Conservation (phyloP, 768 basidiomycete species). For the Rhodotorula sphaerocarpa region DNA sequence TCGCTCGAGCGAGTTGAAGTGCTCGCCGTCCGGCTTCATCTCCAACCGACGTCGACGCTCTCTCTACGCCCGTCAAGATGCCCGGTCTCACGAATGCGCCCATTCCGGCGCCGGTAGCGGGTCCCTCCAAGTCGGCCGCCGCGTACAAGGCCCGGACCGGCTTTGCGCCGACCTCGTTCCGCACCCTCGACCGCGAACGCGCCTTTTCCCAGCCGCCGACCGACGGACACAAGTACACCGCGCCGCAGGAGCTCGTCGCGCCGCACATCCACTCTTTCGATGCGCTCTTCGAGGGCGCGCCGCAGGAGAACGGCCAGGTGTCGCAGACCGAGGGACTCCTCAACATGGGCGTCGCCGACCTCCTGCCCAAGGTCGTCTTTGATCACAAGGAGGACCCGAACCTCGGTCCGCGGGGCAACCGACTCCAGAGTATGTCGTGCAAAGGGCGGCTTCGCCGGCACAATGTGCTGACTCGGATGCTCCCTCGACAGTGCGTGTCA, state of each 20-base stretch:
- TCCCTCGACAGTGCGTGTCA: conserved; percentile 67
- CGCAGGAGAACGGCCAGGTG: conserved; percentile 53
- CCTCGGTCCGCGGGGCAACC: conserved; percentile 59
- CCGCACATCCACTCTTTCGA: conserved; percentile 97
- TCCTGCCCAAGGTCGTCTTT: conserved; percentile 85
- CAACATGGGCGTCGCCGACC: conserved; percentile 67
- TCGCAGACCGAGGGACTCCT: conserved; percentile 65
- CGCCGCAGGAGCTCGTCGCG: conserved; percentile 81
- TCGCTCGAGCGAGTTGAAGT: no score
- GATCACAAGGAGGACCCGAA: conserved; percentile 60
- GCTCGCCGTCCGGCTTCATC: no score
- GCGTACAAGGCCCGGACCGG: conserved; percentile 19
- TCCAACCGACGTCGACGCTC: no score
- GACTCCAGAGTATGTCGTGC: conserved; percentile 63
- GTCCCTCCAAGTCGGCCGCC: conserved; percentile 29
- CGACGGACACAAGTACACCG: conserved; percentile 61
- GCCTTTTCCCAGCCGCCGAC: conserved; percentile 65
- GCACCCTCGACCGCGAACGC: conserved; percentile 38
- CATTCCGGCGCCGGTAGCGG: conserved; percentile 15
- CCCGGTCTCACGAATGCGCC: conserved; percentile 3
- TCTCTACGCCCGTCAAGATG: no score
- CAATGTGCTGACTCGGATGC: conserved; percentile 1
- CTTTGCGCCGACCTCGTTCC: conserved; percentile 32
- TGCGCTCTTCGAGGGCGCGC: conserved; percentile 76
- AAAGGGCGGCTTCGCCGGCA: no score